Evolutionary conservation across 257 asterid species (phyloP).

Genomic region (Solanum sitiens): DNA sequence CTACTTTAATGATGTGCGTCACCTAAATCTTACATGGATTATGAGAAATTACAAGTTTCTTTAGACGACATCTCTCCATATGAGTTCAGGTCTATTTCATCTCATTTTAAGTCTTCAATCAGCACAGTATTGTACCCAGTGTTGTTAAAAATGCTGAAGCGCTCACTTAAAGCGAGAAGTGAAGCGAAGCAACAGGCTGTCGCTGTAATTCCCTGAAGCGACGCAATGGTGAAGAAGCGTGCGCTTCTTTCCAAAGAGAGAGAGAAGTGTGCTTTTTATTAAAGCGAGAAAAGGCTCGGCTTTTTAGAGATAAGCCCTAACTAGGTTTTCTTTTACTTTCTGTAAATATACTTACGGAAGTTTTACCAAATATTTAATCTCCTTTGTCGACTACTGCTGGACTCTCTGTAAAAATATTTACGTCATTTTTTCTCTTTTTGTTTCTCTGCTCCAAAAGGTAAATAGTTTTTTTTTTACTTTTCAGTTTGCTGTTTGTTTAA

Average conservation of each 20-base stretch:
- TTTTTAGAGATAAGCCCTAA: neutral
- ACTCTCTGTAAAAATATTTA: no score
- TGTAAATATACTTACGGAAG: neutral
- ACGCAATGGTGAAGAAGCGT: neutral
- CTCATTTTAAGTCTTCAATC: neutral
- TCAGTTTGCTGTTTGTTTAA: neutral
- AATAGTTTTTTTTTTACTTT: neutral
- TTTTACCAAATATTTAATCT: neutral
- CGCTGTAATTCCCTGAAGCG: neutral
- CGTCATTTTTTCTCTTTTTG: neutral
- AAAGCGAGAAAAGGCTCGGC: neutral
- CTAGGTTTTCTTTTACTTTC: neutral
- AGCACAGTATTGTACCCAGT: neutral
- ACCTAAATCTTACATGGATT: neutral
- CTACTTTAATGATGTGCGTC: neutral
- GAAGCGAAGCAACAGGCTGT: neutral
- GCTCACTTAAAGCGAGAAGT: neutral
- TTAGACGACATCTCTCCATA: neutral
- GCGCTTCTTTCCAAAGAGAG: neutral
- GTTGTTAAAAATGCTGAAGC: neutral
- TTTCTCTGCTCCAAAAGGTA: neutral
- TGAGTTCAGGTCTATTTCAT: neutral
- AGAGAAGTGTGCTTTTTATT: neutral
- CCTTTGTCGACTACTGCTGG: neutral
- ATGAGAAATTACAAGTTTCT: neutral